Base-by-base conservation (phyloP, 495 filamentous ascomycete genomes). In the Lophiotrema nucula region DNA sequence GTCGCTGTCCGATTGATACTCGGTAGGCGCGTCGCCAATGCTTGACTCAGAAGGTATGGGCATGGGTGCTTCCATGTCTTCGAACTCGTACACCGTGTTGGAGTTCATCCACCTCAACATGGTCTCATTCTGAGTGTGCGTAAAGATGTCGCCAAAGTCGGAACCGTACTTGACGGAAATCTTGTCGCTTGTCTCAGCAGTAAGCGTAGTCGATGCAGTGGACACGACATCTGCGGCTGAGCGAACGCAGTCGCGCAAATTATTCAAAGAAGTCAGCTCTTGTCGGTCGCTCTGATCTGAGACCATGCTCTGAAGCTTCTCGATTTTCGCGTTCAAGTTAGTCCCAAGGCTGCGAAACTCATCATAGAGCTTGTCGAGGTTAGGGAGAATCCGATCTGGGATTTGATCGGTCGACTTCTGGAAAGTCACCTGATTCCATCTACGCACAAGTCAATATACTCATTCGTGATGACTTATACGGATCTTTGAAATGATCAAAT, bases 191-290 rank as follows among this genome's bases (percentile, higher is more conserved):
- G 27, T 22, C 4, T 60, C 47, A 8, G 26, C 25, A 15, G 42
- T 46, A 4, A 62, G 25, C 13, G 26, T 57, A 3, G 58, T 48
- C 4, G 58, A 62, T 22, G 63, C 63, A 2, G 58, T 53, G 13
- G 63, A 66, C 12, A 58, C 46, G n/a, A 61, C 42, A 35, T 38
- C 53, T 0, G 56, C 58, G 6, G 63, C 58, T 8, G 63, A 66
- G 24, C 48, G 58, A 21, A 66, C 54, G 39, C 63, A 66, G 13
- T 62, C 51, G 12, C 38, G 53, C 15, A 60, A 45, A 41, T 56
- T 66, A 23, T 27, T 53, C 51, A 66, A 53, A 0, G 53, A 54
- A 1, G 41, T 26, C n/a, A 60, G 42, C 10, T 58, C 37, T 10
- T 26, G 38, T 21, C 47, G 44, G 27, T 26, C 47, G 13, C n/a